Percentiles rank a stretch among this genome's conserved stretches.
Evolutionary conservation across 352 stramenopile genomes (phyloP).

Genomic region (Pythium folliculosum): DNA sequence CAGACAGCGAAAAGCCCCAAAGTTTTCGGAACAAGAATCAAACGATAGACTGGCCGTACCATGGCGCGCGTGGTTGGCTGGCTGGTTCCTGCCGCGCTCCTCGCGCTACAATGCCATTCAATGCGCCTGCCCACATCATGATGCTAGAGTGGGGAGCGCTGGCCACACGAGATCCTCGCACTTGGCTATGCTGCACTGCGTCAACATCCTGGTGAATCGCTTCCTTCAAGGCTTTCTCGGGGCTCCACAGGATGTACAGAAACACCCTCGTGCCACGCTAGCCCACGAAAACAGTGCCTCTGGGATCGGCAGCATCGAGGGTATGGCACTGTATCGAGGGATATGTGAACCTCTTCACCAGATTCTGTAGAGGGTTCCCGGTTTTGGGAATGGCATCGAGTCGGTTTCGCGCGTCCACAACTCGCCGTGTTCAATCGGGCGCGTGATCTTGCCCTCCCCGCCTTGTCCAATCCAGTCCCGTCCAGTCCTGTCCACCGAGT

Average conservation of each 20-base stretch:
- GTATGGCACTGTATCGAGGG: not conserved
- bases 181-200: no score
- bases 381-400: not conserved
- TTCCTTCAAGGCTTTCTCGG: no score
- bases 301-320: not conserved
- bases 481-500: no score
- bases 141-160: not conserved
- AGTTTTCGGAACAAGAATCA: not conserved
- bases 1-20: not conserved
- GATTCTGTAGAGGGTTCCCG: not conserved
- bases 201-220: not conserved
- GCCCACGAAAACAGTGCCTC: not conserved
- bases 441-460: no score
- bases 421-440: no score
- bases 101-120: no score
- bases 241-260: not conserved
- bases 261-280: not conserved
- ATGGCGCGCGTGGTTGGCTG: no score
- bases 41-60: not conserved
- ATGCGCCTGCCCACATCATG: not conserved
- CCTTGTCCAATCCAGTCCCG: no score
- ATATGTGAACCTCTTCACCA: not conserved
- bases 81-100: no score
- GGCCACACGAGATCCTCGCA: no score
- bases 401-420: not conserved